Percentiles rank a stretch among this genome's conserved stretches.
phyloP scores from a whole-genome alignment of 495 filamentous ascomycete species.

The Xanthoparmelia taractica region DNA sequence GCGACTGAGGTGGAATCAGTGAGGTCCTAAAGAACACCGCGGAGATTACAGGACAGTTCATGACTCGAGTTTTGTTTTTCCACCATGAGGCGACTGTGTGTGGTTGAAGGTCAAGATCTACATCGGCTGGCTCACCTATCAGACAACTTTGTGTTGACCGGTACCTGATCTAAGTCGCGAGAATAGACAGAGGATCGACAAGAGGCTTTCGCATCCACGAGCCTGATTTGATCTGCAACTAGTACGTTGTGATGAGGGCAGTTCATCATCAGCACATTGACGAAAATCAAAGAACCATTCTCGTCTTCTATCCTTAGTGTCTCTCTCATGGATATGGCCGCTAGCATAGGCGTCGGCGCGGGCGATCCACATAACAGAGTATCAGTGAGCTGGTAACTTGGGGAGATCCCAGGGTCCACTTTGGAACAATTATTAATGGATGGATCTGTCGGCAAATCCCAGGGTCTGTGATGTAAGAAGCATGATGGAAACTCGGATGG shows the following conservation, averaged over 20 bases:
- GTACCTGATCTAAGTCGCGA: neutral
- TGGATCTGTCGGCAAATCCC: neutral
- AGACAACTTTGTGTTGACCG: neutral
- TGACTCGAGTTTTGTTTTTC: neutral
- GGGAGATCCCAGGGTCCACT: neutral
- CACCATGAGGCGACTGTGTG: neutral
- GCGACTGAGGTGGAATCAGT: neutral
- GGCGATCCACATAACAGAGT: neutral
- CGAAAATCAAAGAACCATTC: neutral
- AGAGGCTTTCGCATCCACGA: neutral
- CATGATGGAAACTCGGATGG: conserved; percentile 5
- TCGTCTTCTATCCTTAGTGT: neutral
- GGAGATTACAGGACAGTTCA: neutral
- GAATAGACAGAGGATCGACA: neutral
- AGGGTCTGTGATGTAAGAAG: neutral
- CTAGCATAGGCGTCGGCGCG: neutral
- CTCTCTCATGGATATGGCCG: neutral
- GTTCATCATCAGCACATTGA: neutral
- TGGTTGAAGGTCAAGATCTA: neutral
- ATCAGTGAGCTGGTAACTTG: neutral
- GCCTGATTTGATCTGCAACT: neutral
- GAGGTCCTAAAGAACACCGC: neutral
- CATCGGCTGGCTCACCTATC: neutral
- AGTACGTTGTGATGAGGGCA: neutral
- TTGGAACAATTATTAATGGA: neutral